Percentiles rank a stretch among this genome's conserved stretches.
Evolutionary conservation across 257 asterid genomes (phyloP).

Genomic region (Petrea volubilis): DNA sequence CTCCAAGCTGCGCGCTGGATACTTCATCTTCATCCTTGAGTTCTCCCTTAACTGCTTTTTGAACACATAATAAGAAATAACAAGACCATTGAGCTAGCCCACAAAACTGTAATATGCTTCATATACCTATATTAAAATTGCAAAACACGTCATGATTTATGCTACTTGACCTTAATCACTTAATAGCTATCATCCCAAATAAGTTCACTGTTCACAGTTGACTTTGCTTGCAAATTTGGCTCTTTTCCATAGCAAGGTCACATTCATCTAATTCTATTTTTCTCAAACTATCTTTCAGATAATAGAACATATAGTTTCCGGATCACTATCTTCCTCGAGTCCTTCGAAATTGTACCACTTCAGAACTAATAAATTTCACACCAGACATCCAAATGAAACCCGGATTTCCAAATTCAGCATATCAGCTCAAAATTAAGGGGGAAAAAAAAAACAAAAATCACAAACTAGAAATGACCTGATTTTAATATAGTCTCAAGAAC

Average conservation of each 20-base stretch:
- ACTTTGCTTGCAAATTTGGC: background rate
- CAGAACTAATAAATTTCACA: background rate
- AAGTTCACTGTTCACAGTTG: background rate
- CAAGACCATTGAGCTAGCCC: background rate
- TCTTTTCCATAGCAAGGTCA: background rate
- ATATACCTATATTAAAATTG: background rate
- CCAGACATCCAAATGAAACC: slow-evolving; percentile 6
- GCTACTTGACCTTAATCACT: background rate
- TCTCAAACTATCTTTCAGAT: background rate
- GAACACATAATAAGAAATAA: slow-evolving; percentile 14
- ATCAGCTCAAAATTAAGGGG: slow-evolving; percentile 18
- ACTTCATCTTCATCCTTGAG: slow-evolving; percentile 75
- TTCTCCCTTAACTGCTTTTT: slow-evolving; percentile 68
- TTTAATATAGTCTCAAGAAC: slow-evolving; percentile 79
- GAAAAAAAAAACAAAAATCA: background rate
- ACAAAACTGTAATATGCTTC: slow-evolving; percentile 3
- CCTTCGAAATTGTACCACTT: background rate
- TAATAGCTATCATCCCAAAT: background rate
- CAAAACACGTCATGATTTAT: background rate
- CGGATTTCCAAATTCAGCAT: slow-evolving; percentile 1
- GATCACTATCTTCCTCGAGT: background rate
- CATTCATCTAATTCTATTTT: background rate
- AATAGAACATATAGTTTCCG: background rate
- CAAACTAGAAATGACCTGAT: slow-evolving; percentile 51
- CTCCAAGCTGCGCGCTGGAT: slow-evolving; percentile 88